These are phyloP conservation scores for Sorghum bicolor DNA, from an alignment of 176 grass and related monocot genomes.

Conservation along the genomic window Sorghum_bicolor_NCBIv3 NC_012874.2:7560001-7560500, in stretches of 20 bases:
- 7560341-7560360: neutral
- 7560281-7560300: neutral
- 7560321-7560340: neutral
- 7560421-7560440: neutral
- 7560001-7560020: neutral
- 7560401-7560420: neutral
- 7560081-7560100: neutral
- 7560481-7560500: neutral
- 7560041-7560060: neutral
- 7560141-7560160: neutral
- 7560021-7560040: neutral
- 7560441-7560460: neutral
- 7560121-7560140: neutral
- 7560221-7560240: neutral
- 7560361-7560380: neutral
- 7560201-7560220: neutral
- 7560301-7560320: neutral
- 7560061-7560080: neutral
- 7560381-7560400: neutral
- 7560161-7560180: neutral
- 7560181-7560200: neutral
- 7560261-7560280: constrained; percentile 8
- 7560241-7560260: constrained; percentile 4
- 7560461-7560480: neutral
- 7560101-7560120: neutral